Evolutionary conservation across 1,139 yeast genomes (phyloP), one percentile per base, ranked within the genome.

Genomic region (Meyerozyma elateridarum): DNA sequence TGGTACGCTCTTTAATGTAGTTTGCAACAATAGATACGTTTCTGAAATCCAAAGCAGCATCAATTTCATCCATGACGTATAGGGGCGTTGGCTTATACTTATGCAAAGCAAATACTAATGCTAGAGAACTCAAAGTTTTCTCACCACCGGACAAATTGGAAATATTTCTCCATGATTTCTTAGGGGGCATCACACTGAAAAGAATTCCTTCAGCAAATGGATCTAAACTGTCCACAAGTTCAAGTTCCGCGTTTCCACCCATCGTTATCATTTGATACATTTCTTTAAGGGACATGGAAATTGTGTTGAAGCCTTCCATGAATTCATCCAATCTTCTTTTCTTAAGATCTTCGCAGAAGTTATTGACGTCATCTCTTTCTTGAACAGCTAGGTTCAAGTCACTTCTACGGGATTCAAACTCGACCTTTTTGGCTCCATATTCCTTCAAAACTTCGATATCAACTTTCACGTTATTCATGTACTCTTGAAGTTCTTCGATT

Each of bases 161-260:
- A 35, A 93, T 93, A 49, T 91, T 91, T 52, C 85, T 83, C 98
- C 98, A 93, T 25, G 95, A 82, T 56, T 93, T 93, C 62, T 88
- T 91, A 0, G 99, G 99, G 2, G 99, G 99, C 98, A 93, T 93
- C 6, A 93, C 98, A 57, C 96, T 85, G 57, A 93, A 93, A 29
- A 88, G 64, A 29, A 93, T 89, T 20, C 99, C 99, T 59, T 93
- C 98, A 0, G 96, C 79, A 51, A 93, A 93, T n/a, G 98, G 98
- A 56, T 93, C 98, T 49, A 91, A 72, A 44, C 95, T 82, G 53
- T 93, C 98, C 14, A 89, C 97, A 33, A 91, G 71, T 52, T 93
- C 99, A 28, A 93, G 69, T 55, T 93, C 98, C 0, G 99, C 99
- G 63, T 89, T 93, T 25, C 99, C 99, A 11, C 98, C 98, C 94